Evolutionary conservation across 1,139 yeast genomes (phyloP).

Genomic region (Pneumocystis murina): DNA sequence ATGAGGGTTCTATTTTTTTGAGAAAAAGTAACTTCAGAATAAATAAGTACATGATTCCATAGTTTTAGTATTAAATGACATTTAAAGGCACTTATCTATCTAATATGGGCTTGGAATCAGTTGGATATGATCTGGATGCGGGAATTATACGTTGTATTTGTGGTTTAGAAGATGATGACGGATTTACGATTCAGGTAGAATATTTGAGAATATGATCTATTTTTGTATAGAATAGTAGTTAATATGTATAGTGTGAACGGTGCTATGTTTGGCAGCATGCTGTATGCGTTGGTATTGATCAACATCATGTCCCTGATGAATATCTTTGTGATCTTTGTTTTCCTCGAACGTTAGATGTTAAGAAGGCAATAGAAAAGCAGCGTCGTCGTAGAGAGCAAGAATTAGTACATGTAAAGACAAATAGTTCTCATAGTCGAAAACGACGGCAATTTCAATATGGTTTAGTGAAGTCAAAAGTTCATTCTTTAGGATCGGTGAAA

Average conservation of each 20-base stretch:
- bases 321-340: slow-evolving; percentile 74
- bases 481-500: background rate
- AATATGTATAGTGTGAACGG: slow-evolving; percentile 60
- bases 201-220: slow-evolving; percentile 61
- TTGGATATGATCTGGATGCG: background rate
- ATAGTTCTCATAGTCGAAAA: slow-evolving; percentile 1
- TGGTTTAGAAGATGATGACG: slow-evolving; percentile 81
- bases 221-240: slow-evolving; percentile 49
- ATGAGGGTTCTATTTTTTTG: too few species aligned
- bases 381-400: slow-evolving; percentile 15
- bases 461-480: background rate
- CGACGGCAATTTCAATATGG: background rate
- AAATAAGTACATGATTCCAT: too few species aligned
- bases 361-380: slow-evolving; percentile 30
- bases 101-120: background rate
- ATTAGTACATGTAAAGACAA: slow-evolving; percentile 10
- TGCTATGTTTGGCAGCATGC: slow-evolving; percentile 98
- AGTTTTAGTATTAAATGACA: background rate
- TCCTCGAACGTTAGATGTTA: slow-evolving; percentile 41
- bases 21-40: too few species aligned
- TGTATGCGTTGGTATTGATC: slow-evolving; percentile 69
- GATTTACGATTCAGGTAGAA: slow-evolving; percentile 47
- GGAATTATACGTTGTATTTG: slow-evolving; percentile 79
- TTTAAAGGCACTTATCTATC: background rate
- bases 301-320: slow-evolving; percentile 66